Base-by-base conservation (phyloP, 306 rosid species). In the Cicer bijugum region DNA sequence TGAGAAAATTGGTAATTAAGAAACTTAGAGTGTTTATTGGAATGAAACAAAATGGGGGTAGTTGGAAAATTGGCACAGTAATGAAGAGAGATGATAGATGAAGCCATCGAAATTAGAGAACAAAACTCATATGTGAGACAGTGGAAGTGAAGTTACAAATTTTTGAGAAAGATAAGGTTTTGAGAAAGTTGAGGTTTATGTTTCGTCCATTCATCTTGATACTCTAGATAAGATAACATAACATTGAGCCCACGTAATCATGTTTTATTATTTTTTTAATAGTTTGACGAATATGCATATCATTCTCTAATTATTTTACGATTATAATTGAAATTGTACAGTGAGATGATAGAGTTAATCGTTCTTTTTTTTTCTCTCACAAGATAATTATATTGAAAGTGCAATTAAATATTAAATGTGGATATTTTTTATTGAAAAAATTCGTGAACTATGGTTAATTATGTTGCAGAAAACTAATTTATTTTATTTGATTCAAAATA, bases 1-100 rank as follows among this genome's bases (percentile, higher is more conserved):
- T 61, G 71, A 69, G 84, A 43, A 72, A 78, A 52, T 2, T 92
- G 81, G 84, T 75, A 73, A 46, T 82, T 81, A 4, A 80, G 28
- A 33, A 66, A 81, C 46, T 6, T 78, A 66, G 88, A 74, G 78
- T 84, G 81, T 65, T 80, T 37, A 20, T 39, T 76, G 42, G 76
- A 82, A 59, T 60, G 60, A 59, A 70, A 46, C 78, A 84, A 78
- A 82, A 76, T 82, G 80, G 88, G 57, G 65, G 82, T 7, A 57
- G 79, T 38, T 48, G 84, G 62, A 12, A 72, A 80, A 9, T 87
- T 61, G 38, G 87, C 77, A 69, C 66, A 83, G 76, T 79, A 78
- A 76, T 85, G 88, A 75, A 89, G 87, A 77, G 90, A 85, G 60
- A 87, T 65, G 10, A 83, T 74, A 82, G 91, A 67, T 67, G 72